Percentiles rank a stretch among this genome's conserved stretches.
Conservation (phyloP, 2,329 filamentous ascomycete genomes). For the Thelonectria discophora region DNA sequence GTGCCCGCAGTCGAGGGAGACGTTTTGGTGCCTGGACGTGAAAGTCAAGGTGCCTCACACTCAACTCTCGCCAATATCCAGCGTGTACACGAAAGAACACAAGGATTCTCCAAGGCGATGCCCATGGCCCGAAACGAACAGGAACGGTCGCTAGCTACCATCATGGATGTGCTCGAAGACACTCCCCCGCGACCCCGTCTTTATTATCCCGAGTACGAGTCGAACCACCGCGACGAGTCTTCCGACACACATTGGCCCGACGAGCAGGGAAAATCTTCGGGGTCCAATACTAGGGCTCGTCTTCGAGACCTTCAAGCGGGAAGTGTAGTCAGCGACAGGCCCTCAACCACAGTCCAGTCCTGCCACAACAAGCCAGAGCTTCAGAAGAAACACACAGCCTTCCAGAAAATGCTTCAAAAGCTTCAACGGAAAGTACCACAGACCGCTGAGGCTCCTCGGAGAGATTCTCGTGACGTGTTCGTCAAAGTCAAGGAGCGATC, state of each 20-base stretch:
- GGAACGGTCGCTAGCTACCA: slow-evolving; percentile 21
- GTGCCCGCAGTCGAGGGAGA: slow-evolving; percentile 13
- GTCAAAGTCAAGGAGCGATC: slow-evolving; percentile 4
- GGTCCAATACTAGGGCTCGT: background rate
- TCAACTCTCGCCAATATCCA: slow-evolving; percentile 28
- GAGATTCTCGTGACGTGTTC: background rate
- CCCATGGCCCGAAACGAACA: slow-evolving; percentile 10
- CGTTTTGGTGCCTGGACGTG: background rate
- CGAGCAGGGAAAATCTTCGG: background rate
- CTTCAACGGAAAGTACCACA: slow-evolving; percentile 30
- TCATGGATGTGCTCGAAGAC: slow-evolving; percentile 19
- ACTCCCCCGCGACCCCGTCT: slow-evolving; percentile 8
- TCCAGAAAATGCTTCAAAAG: slow-evolving; percentile 42
- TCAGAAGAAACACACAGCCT: slow-evolving; percentile 36
- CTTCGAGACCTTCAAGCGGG: background rate
- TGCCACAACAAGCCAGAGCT: slow-evolving; percentile 13
- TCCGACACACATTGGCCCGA: background rate
- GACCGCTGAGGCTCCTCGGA: slow-evolving; percentile 3
- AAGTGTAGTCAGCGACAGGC: background rate
- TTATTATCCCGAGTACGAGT: background rate
- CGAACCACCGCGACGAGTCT: background rate
- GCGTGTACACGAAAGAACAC: slow-evolving; percentile 5
- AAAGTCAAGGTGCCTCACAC: background rate
- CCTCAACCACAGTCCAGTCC: background rate
- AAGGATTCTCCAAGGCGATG: background rate